Evolutionary conservation across 2,329 filamentous ascomycete genomes (phyloP), one percentile per base, ranked within the genome.

Genomic region (Alternaria panax): DNA sequence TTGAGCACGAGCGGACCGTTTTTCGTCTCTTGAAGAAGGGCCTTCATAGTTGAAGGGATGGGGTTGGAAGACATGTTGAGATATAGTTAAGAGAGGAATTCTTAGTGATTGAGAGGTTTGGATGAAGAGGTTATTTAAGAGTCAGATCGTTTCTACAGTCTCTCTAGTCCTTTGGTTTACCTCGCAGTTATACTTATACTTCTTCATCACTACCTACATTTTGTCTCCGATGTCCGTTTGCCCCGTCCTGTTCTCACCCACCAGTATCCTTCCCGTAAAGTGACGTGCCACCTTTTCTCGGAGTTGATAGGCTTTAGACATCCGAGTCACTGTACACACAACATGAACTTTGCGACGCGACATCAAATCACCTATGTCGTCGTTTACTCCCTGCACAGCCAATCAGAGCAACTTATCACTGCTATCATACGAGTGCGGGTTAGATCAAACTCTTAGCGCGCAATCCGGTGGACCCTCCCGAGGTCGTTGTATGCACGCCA

Each of bases 1-100:
- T 77, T 65, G 27, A 80, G 57, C 7, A 61, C 50, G 16, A 78
- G 60, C 16, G 70, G 67, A 20, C 65, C 54, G 8, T 59, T 63
- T 32, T 63, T 60, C 24, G 43, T 62, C 43, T 73, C 63, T 38
- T 75, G 65, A 9, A 78, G 72, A 7, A 78, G 69, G 34, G 75
- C 75, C 38, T 63, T 68, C 59, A 74, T 58, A 6, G 36, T 64
- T 22, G n/a, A 12, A 16, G 62, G 63, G 12, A 65, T 51, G 18
- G 30, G 22, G 16, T 4, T 24, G 16, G 54, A 45, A 42, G 54
- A 18, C 36, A 51, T 58, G 24, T 22, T 38, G 6, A 32, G 47
- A 11, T 36, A 7, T 18, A 6, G 16, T 20, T 11, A 7, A 27
- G 7, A 12, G 14, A 32, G 4, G 3, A 2, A 2, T 2, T 47